A percentile compares a stretch with the other conserved stretches of the same genome.
Conservation (phyloP, 805 yeast genomes). For the Ogataea haglerorum region DNA sequence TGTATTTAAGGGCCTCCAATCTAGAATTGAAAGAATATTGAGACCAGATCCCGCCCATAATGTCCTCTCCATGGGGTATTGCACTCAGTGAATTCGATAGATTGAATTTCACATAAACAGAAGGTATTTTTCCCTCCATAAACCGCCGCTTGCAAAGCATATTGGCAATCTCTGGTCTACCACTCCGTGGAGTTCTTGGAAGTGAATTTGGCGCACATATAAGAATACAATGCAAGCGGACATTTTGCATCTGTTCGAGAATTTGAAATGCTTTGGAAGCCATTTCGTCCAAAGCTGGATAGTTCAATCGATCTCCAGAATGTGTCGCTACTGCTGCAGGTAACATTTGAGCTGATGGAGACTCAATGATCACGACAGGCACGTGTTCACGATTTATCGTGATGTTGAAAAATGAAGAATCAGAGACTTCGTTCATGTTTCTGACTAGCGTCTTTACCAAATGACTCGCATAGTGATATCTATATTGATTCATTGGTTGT, state of each 20-base stretch:
- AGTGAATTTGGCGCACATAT: slow-evolving; percentile 77
- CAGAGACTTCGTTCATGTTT: slow-evolving; percentile 76
- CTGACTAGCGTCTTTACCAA: slow-evolving; percentile 79
- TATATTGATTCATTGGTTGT: slow-evolving; percentile 18
- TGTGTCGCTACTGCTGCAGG: slow-evolving; percentile 3
- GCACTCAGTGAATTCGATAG: slow-evolving; percentile 58
- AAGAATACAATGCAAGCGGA: slow-evolving; percentile 76
- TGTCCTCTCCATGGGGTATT: slow-evolving; percentile 72
- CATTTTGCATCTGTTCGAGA: slow-evolving; percentile 58
- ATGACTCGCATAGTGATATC: slow-evolving; percentile 85
- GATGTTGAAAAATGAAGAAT: slow-evolving; percentile 88
- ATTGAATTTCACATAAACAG: slow-evolving; percentile 79
- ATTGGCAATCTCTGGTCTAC: slow-evolving; percentile 90
- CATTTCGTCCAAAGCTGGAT: slow-evolving; percentile 45
- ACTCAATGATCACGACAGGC: slow-evolving; percentile 81
- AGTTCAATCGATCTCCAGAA: slow-evolving; percentile 24
- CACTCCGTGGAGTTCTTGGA: slow-evolving; percentile 81
- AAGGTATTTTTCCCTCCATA: slow-evolving; percentile 71
- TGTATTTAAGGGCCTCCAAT: slow-evolving; percentile 52
- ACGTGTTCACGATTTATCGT: slow-evolving; percentile 74
- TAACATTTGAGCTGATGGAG: slow-evolving; percentile 22
- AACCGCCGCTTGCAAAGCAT: slow-evolving; percentile 77
- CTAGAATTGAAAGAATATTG: slow-evolving; percentile 68
- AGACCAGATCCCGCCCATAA: slow-evolving; percentile 82
- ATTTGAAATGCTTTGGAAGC: slow-evolving; percentile 44